A percentile compares a stretch with the other conserved stretches of the same genome.
These are phyloP conservation scores for Cyclostephanos invisitatus DNA, from an alignment of 108 stramenopile species.

Conservation along the genomic window DNA sequence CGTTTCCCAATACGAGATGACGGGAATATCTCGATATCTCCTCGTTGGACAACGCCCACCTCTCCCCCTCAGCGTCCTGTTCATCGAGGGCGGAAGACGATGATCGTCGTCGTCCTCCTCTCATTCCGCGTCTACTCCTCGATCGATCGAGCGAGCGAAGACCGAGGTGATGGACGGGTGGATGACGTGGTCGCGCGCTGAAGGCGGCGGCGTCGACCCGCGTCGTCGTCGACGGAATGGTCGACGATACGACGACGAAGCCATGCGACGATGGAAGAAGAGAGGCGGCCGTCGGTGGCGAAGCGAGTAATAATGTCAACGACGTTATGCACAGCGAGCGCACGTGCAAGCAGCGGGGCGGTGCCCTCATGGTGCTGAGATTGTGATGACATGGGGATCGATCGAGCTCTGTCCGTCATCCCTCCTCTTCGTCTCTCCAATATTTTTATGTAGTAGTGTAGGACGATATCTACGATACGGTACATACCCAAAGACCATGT, in stretches of 20 bases:
- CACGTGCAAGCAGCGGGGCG: background rate
- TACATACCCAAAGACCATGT: too few species aligned
- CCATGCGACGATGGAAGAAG: too few species aligned
- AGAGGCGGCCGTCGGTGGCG: background rate
- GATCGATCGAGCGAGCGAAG: background rate
- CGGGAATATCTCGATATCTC: conserved; percentile 91
- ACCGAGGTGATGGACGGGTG: background rate
- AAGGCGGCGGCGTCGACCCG: background rate
- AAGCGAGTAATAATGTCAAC: background rate
- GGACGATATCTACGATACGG: too few species aligned
- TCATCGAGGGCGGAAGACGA: background rate
- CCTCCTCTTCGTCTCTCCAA: too few species aligned
- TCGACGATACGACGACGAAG: background rate
- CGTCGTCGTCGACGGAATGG: background rate
- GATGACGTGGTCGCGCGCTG: background rate
- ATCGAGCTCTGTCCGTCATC: too few species aligned
- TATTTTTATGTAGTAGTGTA: too few species aligned
- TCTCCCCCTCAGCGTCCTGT: too few species aligned
- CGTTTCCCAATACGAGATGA: conserved; percentile 86
- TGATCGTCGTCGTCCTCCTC: background rate
- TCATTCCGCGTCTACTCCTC: background rate
- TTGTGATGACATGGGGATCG: too few species aligned
- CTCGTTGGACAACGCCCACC: conserved; percentile 39
- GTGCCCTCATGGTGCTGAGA: background rate
- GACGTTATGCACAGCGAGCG: background rate